phyloP scores from a whole-genome alignment of 148 eudicot genomes.

The Rhododendron simsii region DNA sequence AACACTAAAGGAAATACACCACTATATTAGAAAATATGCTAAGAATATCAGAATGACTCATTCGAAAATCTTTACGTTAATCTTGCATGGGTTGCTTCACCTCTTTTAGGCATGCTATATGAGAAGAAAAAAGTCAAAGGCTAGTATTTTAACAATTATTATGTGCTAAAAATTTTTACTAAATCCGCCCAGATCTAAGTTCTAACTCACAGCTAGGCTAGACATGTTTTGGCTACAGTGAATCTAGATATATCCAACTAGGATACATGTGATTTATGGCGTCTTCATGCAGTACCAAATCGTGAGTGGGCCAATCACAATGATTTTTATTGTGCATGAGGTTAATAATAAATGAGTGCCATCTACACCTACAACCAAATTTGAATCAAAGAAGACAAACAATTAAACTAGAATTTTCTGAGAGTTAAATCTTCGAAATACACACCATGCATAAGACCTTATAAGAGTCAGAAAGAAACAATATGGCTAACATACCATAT shows the following conservation, averaged over 20 bases:
- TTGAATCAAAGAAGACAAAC: background rate
- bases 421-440: background rate
- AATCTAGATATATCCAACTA: background rate
- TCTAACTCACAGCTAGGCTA: background rate
- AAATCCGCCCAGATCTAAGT: background rate
- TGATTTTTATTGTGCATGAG: background rate
- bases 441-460: background rate
- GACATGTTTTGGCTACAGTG: background rate
- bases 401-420: background rate
- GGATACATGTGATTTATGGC: background rate
- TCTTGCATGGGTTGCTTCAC: background rate
- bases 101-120: background rate
- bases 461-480: background rate
- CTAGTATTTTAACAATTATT: background rate
- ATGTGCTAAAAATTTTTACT: background rate
- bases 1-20: background rate
- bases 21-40: background rate
- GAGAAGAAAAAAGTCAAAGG: background rate
- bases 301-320: background rate
- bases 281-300: background rate
- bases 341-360: background rate
- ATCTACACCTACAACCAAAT: background rate
- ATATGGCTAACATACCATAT: constrained; percentile 53
- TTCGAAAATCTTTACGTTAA: background rate
- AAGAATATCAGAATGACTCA: background rate